Base-by-base conservation (phyloP, 2,329 filamentous ascomycete genomes). In the Epicoccum sorghinum region DNA sequence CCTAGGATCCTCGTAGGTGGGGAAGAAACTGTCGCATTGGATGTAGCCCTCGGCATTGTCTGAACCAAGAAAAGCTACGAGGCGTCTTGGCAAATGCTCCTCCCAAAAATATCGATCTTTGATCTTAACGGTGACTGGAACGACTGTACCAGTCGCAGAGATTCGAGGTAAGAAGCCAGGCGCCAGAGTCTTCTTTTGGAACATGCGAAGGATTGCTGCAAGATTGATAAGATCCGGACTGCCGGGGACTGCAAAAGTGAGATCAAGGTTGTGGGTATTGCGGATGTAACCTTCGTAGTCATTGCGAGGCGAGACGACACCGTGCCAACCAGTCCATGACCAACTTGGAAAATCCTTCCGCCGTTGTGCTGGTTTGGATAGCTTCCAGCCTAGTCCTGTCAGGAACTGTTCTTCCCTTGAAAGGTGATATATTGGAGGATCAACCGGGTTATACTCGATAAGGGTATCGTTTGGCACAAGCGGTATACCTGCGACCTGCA, bases 341-440 rank as follows among this genome's bases (percentile, higher is more conserved):
- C 43, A 46, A 22, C 43, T 46, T 37, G 43, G 43, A n/a, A 46
- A 46, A 14, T n/a, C 33, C 5, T 22, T 3, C 7, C 43, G 43
- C 29, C 43, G 12, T 33, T 37, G 7, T 12, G 33, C 32, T 1
- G 43, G 43, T 4, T 36, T 9, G 8, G 9, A 10, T 8, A 46
- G 23, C n/a, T 37, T 46, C 43, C 43, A 46, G n/a, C 23, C 12
- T 2, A 46, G n/a, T 4, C 43, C 43, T 4, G 43, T 46, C 4
- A 46, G 24, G 33, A 46, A 46, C 10, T 37, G 43, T 4, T 12
- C 23, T 12, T 25, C 24, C 37, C 43, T 37, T 5, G 43, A 37
- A 1, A 33, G 7, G 4, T 27, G 12, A 8, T 18, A 29, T 10
- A 37, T n/a, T 27, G 18, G 32, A 13, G 33, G 43, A 37, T 46